A percentile compares a stretch with the other conserved stretches of the same genome.
Conservation (phyloP, 306 rosid species). For the Aeschynomene evenia region DNA sequence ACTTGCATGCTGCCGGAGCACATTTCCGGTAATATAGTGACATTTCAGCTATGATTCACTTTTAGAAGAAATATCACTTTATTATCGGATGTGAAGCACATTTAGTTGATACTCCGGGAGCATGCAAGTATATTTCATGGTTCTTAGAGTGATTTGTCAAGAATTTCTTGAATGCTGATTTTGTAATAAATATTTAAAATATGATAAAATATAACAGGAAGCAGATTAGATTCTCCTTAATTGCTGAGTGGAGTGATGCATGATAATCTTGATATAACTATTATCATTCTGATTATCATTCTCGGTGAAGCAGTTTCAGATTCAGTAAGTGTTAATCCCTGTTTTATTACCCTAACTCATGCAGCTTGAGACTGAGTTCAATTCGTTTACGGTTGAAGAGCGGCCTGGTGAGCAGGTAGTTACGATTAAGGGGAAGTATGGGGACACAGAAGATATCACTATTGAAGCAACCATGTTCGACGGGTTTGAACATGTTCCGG, state of each 20-base stretch:
- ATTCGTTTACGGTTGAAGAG: conserved; percentile 65
- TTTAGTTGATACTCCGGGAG: too few relatives aligned
- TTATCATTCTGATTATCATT: not conserved
- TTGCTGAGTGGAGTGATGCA: not conserved
- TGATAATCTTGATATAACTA: not conserved
- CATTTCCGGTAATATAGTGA: too few relatives aligned
- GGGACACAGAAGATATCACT: conserved; percentile 59
- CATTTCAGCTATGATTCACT: too few relatives aligned
- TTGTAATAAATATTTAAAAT: not conserved
- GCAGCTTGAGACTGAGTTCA: conserved; percentile 61
- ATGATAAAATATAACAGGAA: not conserved
- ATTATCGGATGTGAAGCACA: too few relatives aligned
- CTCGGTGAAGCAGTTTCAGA: not conserved
- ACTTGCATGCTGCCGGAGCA: too few relatives aligned
- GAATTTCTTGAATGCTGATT: not conserved
- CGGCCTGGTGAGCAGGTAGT: conserved; percentile 72
- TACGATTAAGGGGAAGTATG: conserved; percentile 54
- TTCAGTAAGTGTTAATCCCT: not conserved
- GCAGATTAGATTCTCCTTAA: not conserved
- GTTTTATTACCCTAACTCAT: not conserved
- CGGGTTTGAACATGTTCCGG: conserved; percentile 55
- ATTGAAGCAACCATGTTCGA: conserved; percentile 87
- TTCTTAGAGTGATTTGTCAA: not conserved
- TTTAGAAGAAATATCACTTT: too few relatives aligned
- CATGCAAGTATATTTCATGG: not conserved